phyloP scores from a whole-genome alignment of 1,139 yeast genomes.

The Geotrichum carabidarum region DNA sequence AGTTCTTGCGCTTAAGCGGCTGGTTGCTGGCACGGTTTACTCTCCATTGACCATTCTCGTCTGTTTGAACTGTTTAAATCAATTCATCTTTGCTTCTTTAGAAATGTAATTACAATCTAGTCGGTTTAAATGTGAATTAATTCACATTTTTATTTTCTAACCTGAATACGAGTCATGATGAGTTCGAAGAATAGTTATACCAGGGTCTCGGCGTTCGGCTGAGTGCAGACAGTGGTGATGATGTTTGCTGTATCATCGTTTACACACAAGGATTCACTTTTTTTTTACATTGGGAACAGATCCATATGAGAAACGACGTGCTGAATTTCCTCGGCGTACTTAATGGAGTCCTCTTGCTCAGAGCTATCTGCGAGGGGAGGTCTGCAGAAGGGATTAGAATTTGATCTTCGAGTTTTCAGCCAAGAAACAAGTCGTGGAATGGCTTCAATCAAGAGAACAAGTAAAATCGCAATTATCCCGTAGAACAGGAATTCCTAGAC shows the following conservation, averaged over 20 bases:
- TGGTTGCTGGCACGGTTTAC: too few species aligned
- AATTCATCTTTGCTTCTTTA: too few species aligned
- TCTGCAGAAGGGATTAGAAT: slow-evolving; percentile 25
- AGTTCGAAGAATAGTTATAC: too few species aligned
- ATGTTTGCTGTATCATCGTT: slow-evolving; percentile 12
- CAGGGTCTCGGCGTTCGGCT: slow-evolving; percentile 22
- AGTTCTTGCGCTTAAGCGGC: too few species aligned
- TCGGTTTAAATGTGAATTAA: too few species aligned
- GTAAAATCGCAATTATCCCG: slow-evolving; percentile 20
- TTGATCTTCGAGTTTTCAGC: slow-evolving; percentile 11
- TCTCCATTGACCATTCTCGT: too few species aligned
- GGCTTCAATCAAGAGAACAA: slow-evolving; percentile 21
- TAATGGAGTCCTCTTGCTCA: slow-evolving; percentile 10
- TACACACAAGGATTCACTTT: slow-evolving; percentile 13
- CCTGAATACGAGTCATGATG: too few species aligned
- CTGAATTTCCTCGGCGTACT: slow-evolving; percentile 19
- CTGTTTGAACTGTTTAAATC: too few species aligned
- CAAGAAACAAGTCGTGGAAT: slow-evolving; percentile 21
- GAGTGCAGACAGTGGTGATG: slow-evolving; percentile 31
- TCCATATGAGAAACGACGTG: slow-evolving; percentile 18
- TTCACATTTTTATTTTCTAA: too few species aligned
- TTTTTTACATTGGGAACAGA: slow-evolving; percentile 24
- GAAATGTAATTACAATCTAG: too few species aligned
- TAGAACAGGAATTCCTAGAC: slow-evolving; percentile 27
- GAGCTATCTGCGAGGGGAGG: slow-evolving; percentile 25